Base-by-base conservation (phyloP, 176 grass and related monocot genomes). In the Oryza glaberrima region DNA sequence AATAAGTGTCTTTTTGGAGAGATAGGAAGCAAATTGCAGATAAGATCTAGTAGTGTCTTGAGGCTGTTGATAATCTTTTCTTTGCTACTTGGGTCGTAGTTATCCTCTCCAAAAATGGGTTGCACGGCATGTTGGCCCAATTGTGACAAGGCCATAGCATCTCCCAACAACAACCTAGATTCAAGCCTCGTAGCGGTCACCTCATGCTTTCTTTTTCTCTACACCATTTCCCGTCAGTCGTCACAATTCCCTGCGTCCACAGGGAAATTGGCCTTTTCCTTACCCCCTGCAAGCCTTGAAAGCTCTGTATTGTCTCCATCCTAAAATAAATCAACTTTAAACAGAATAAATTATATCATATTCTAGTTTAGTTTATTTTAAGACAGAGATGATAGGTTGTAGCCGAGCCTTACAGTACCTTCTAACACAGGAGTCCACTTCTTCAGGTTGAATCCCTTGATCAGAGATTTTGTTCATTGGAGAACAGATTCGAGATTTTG, bases 71-170 rank as follows among this genome's bases (percentile, higher is more conserved):
- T 35, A 17, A 8, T 9, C 28, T 64, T 49, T 83, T 43, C 26
- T 36, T 25, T 5, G 16, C n/a, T 66, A 7, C 70, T 67, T 65
- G 60, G 13, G 23, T 64, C 58, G 46, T 85, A 64, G 78, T 81
- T 92, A 84, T 92, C 81, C 38, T 63, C 76, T 20, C 38, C 26
- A 36, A 6, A 6, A 70, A 82, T 85, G 77, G 67, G 3, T 68
- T 68, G 81, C 49, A 79, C 26, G 32, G 30, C 91, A 90, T 82
- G 81, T 70, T 88, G 88, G 85, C 75, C 77, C 72, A 84, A 38
- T 70, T 63, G 81, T 82, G 82, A 90, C 81, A 82, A 77, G 66
- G 88, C 81, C 84, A 73, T 75, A 56, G 78, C 81, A 85, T 87
- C 67, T 81, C 87, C 26, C 60, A 73, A 45, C 81, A 56, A 81